Evolutionary conservation across 139 green algal species (phyloP), one percentile per base, ranked within the genome.

Genomic region (Auxenochlorella pyrenoidosa): DNA sequence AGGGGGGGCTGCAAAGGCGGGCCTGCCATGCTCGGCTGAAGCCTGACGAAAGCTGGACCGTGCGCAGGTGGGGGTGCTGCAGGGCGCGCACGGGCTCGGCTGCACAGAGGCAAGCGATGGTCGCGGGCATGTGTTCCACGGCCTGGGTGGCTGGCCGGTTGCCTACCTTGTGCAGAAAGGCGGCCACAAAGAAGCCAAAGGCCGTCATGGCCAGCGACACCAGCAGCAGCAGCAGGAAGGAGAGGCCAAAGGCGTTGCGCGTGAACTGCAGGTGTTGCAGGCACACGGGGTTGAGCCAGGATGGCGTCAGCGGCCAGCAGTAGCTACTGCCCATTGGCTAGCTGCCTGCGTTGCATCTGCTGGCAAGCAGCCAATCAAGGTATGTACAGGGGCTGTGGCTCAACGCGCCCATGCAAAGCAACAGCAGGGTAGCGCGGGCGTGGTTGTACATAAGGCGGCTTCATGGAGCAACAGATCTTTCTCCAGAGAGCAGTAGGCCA

Each of bases 111-210:
- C 47, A 54, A 54, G 47, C 6, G 6, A 6, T 54, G 47, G 47
- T 10, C 47, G 15, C 60, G 15, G 60, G 15, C 8, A 70, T 70
- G 60, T 10, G 26, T 28, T 28, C 18, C 10, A 5, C 24, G 26
- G 12, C 22, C 22, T 38, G 66, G n/a, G n/a, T n/a, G n/a, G n/a
- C n/a, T n/a, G n/a, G n/a, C 19, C 18, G 15, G 30, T 30, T n/a
- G 26, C 58, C 13, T 8, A 78, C 60, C 79, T 82, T 84, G 3
- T 71, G 71, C 0, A 96, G 41, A 84, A 96, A 95, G 41, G 88
- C 41, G 15, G 94, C 88, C 43, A 95, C 58, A 30, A 94, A 82
- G 91, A 96, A 96, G 36, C 91, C 94, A 40, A 96, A 91, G 44
- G 87, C 40, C 3, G 84, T 88, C 86, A 93, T 90, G 47, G 91